Conservation (phyloP, 352 stramenopile species). For the Phytophthora syringae region DNA sequence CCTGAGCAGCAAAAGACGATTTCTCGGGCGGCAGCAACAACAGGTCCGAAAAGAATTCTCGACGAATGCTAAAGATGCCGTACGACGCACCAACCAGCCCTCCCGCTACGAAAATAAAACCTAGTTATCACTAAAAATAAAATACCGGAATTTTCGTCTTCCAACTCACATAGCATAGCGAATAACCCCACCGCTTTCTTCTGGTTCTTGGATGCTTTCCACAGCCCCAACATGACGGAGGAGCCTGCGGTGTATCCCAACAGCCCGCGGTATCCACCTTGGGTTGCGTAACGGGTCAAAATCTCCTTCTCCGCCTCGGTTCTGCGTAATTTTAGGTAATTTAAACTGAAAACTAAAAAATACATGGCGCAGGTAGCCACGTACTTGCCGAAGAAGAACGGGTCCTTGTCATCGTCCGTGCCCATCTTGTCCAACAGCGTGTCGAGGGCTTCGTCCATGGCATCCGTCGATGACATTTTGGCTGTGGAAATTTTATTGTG, state of each 20-base stretch:
- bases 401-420: slow-evolving; percentile 53
- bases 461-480: slow-evolving; percentile 21
- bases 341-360: neutral
- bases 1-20: slow-evolving; percentile 66
- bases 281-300: slow-evolving; percentile 54
- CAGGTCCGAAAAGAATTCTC: slow-evolving; percentile 71
- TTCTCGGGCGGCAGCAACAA: slow-evolving; percentile 68
- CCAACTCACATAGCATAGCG: slow-evolving; percentile 47
- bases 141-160: neutral
- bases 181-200: slow-evolving; percentile 44
- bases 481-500: slow-evolving; percentile 5
- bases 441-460: slow-evolving; percentile 69
- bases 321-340: slow-evolving; percentile 29
- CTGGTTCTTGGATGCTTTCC: slow-evolving; percentile 52
- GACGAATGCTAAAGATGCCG: slow-evolving; percentile 72
- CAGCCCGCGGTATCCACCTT: slow-evolving; percentile 51
- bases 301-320: slow-evolving; percentile 70
- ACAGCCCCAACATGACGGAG: slow-evolving; percentile 37
- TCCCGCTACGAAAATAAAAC: slow-evolving; percentile 40
- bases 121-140: slow-evolving; percentile 1
- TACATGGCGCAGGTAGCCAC: slow-evolving; percentile 11
- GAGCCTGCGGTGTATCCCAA: slow-evolving; percentile 52
- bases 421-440: slow-evolving; percentile 68
- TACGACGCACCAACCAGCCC: slow-evolving; percentile 68
- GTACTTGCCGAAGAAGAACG: slow-evolving; percentile 63